Conservation (phyloP, 2,329 filamentous ascomycete species). For the Neonectria sp. region DNA sequence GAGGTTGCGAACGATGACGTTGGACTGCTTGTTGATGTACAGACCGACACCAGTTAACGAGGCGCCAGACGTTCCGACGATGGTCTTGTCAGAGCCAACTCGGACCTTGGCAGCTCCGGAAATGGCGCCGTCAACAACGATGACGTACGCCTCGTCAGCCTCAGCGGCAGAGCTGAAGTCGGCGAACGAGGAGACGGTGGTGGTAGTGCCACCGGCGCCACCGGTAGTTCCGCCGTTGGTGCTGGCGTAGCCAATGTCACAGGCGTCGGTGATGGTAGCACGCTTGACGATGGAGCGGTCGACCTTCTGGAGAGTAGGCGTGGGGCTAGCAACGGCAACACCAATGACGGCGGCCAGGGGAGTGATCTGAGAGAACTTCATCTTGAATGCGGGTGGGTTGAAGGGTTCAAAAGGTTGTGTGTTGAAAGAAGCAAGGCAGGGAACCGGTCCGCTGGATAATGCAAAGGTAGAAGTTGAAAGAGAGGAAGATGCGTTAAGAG, state of each 20-base stretch:
- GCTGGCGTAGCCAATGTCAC: constrained; percentile 53
- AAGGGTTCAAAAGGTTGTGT: neutral
- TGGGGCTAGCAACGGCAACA: constrained; percentile 50
- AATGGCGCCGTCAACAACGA: constrained; percentile 60
- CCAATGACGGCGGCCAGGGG: constrained; percentile 46
- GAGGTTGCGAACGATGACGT: constrained; percentile 76
- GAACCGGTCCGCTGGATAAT: constrained; percentile 21
- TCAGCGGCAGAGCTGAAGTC: constrained; percentile 62
- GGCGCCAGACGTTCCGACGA: constrained; percentile 58
- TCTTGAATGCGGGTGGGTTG: constrained; percentile 33
- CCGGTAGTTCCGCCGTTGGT: constrained; percentile 63
- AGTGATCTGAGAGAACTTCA: constrained; percentile 52
- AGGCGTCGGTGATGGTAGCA: constrained; percentile 54
- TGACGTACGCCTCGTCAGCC: constrained; percentile 59
- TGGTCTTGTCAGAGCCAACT: constrained; percentile 62
- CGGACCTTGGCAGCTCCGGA: constrained; percentile 55
- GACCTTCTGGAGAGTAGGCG: constrained; percentile 47
- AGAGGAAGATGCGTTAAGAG: constrained; percentile 2
- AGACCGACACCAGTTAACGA: constrained; percentile 65
- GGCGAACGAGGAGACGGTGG: constrained; percentile 59
- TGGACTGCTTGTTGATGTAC: constrained; percentile 66
- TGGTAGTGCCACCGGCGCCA: constrained; percentile 64
- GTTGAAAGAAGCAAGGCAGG: constrained; percentile 8
- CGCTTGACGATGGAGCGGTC: constrained; percentile 51
- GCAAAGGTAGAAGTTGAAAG: constrained; percentile 6